phyloP scores from a whole-genome alignment of 805 yeast species.

The Kodamaea fukazawae region DNA sequence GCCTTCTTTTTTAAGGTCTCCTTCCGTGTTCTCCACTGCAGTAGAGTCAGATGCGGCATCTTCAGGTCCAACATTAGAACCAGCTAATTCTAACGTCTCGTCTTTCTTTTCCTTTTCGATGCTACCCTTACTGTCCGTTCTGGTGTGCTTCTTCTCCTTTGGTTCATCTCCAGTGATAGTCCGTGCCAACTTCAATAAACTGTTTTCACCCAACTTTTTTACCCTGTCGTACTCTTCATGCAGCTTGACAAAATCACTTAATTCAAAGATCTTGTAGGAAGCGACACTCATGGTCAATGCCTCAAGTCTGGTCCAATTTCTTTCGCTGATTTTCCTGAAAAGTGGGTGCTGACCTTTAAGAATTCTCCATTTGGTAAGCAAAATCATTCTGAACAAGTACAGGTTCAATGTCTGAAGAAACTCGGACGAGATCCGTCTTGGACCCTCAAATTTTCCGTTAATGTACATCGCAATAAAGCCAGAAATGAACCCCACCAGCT shows the following conservation, averaged over 20 bases:
- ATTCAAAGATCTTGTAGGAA: slow-evolving; percentile 36
- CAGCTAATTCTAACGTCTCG: too few relatives aligned
- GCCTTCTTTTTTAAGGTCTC: too few relatives aligned
- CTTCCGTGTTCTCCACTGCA: too few relatives aligned
- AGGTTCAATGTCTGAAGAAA: slow-evolving; percentile 30
- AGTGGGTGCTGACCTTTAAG: slow-evolving; percentile 37
- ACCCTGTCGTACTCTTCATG: slow-evolving; percentile 10
- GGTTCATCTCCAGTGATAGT: background rate
- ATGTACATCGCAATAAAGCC: slow-evolving; percentile 28
- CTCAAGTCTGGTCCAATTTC: slow-evolving; percentile 34
- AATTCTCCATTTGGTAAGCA: slow-evolving; percentile 43
- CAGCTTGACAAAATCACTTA: slow-evolving; percentile 29
- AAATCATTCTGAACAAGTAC: slow-evolving; percentile 32
- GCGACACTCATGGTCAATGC: slow-evolving; percentile 34
- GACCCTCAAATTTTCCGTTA: slow-evolving; percentile 13
- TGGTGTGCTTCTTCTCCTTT: background rate
- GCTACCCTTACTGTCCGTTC: too few relatives aligned
- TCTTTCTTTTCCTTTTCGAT: too few relatives aligned
- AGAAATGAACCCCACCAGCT: slow-evolving; percentile 32
- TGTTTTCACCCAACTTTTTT: slow-evolving; percentile 11
- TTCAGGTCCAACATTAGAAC: too few relatives aligned
- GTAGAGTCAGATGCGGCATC: too few relatives aligned
- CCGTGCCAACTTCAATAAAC: slow-evolving; percentile 14
- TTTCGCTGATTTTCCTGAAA: slow-evolving; percentile 24
- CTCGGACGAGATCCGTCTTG: slow-evolving; percentile 22